A percentile compares a stretch with the other conserved stretches of the same genome.
Evolutionary conservation across 805 yeast species (phyloP).

Genomic region (Schwanniomyces vanrijiae): DNA sequence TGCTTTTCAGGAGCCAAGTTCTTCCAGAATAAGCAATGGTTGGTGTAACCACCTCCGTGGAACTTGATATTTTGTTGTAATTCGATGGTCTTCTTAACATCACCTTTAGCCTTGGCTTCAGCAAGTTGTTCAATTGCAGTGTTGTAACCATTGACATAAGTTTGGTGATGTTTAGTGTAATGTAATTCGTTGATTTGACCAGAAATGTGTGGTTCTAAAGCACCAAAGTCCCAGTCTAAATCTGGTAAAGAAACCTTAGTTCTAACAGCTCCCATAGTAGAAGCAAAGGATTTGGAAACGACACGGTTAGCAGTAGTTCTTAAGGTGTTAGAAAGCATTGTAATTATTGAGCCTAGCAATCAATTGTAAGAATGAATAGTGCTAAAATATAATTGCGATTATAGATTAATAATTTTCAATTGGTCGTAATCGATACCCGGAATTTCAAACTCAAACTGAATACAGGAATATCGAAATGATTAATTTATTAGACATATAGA

Average conservation of each 20-base stretch:
- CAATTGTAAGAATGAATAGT: background rate
- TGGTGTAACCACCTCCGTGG: slow-evolving; percentile 53
- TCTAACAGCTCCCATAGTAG: slow-evolving; percentile 21
- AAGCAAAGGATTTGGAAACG: slow-evolving; percentile 7
- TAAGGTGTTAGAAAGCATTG: slow-evolving; percentile 16
- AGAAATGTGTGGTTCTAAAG: slow-evolving; percentile 49
- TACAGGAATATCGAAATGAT: background rate
- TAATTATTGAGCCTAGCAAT: background rate
- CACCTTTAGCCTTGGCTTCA: slow-evolving; percentile 35
- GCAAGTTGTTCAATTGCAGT: slow-evolving; percentile 42
- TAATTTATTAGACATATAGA: background rate
- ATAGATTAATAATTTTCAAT: slow-evolving; percentile 2
- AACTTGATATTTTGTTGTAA: slow-evolving; percentile 47
- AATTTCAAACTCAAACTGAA: background rate
- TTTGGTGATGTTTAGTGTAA: slow-evolving; percentile 51
- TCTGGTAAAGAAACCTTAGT: slow-evolving; percentile 38
- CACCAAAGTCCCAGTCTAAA: slow-evolving; percentile 47
- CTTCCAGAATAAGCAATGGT: slow-evolving; percentile 52
- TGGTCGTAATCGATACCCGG: slow-evolving; percentile 4
- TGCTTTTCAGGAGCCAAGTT: slow-evolving; percentile 44
- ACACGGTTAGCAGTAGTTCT: slow-evolving; percentile 11
- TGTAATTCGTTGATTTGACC: slow-evolving; percentile 48
- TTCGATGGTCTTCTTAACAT: slow-evolving; percentile 41
- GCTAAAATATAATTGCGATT: background rate
- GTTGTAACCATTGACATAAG: slow-evolving; percentile 49